Evolutionary conservation across 2,329 filamentous ascomycete genomes (phyloP).

Genomic region (Ophiosphaerella herpotricha): DNA sequence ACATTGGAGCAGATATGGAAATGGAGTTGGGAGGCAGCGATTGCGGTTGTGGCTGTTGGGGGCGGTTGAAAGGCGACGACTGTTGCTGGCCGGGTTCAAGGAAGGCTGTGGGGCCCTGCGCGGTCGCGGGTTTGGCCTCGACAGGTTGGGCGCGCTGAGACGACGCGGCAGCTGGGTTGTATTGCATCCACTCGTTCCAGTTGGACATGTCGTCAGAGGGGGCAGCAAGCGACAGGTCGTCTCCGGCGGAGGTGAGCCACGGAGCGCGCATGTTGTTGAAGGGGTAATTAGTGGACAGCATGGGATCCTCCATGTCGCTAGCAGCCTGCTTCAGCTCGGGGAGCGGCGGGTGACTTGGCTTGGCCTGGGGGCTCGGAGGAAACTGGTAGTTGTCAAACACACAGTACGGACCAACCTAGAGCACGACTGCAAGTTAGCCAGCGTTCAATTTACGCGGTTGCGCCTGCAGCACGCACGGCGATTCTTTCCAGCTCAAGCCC

Average conservation of each 20-base stretch:
- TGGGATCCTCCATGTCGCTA: constrained; percentile 40
- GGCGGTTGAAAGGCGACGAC: constrained; percentile 30
- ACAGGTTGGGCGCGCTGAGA: constrained; percentile 31
- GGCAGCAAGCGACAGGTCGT: constrained; percentile 39
- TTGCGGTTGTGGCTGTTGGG: constrained; percentile 16
- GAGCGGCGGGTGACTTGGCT: constrained; percentile 1
- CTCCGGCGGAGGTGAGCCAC: constrained; percentile 41
- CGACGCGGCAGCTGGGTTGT: constrained; percentile 47
- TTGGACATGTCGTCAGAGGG: constrained; percentile 35
- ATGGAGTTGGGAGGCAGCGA: constrained; percentile 28
- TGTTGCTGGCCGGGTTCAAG: constrained; percentile 33
- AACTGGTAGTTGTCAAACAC: constrained; percentile 44
- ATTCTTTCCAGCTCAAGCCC: constrained; percentile 44
- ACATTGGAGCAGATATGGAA: constrained; percentile 30
- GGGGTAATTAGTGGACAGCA: constrained; percentile 40
- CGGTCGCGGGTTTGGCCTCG: constrained; percentile 29
- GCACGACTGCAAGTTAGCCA: constrained; percentile 31
- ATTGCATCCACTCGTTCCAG: constrained; percentile 56
- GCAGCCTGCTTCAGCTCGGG: constrained; percentile 9
- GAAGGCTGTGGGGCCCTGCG: constrained; percentile 34
- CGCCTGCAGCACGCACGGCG: constrained; percentile 40
- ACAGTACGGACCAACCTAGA: constrained; percentile 46
- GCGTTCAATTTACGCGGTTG: not conserved
- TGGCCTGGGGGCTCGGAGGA: constrained; percentile 22
- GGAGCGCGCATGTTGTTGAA: constrained; percentile 39